Percentiles rank a stretch among this genome's conserved stretches.
Conservation (phyloP, 2,329 filamentous ascomycete genomes). For the Calonectria montana region DNA sequence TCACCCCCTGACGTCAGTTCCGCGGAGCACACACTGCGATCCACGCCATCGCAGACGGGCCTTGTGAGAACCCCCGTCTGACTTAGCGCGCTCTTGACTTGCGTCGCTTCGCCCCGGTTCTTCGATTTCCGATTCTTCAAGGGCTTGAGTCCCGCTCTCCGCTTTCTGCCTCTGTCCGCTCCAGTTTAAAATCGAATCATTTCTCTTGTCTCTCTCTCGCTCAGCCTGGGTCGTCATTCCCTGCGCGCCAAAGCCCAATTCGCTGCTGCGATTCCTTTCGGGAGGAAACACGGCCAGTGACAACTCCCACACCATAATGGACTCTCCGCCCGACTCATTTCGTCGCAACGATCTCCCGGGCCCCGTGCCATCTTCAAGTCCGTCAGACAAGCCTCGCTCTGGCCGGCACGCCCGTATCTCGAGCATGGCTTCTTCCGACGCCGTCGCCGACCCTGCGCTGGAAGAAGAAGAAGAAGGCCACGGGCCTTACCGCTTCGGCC, state of each 20-base stretch:
- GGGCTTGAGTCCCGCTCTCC: constrained; percentile 6
- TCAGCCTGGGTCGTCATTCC: background rate
- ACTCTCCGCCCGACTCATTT: constrained; percentile 41
- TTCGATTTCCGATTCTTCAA: constrained; percentile 15
- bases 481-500: constrained; percentile 25
- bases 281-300: background rate
- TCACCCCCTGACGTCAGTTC: constrained; percentile 29
- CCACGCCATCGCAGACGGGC: constrained; percentile 24
- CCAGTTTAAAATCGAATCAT: constrained; percentile 4
- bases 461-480: background rate
- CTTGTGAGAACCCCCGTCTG: constrained; percentile 7
- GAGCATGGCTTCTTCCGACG: constrained; percentile 16
- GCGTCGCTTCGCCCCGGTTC: constrained; percentile 3
- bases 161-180: background rate
- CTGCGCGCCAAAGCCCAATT: background rate
- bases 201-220: background rate
- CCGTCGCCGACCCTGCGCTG: background rate
- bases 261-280: background rate
- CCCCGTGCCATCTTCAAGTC: constrained; percentile 6
- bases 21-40: constrained; percentile 3
- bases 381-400: background rate
- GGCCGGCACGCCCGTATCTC: constrained; percentile 8
- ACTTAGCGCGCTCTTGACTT: constrained; percentile 18
- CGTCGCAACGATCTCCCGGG: constrained; percentile 5
- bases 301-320: constrained; percentile 25